A percentile compares a stretch with the other conserved stretches of the same genome.
Evolutionary conservation across 768 basidiomycete species (phyloP).

Genomic region (Trametes meyenii): DNA sequence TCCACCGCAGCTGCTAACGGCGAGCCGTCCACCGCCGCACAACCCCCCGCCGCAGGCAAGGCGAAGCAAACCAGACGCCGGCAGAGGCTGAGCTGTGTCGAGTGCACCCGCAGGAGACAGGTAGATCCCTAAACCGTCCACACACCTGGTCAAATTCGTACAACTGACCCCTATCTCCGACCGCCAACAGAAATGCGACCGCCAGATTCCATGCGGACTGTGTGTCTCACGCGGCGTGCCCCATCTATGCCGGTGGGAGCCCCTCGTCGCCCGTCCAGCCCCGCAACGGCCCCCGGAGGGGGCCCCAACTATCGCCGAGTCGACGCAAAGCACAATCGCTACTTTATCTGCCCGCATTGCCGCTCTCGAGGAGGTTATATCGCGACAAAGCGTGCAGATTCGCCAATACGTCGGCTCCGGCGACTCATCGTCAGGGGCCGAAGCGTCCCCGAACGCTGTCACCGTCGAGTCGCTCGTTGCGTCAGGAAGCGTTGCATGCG

Average conservation of each 20-base stretch:
- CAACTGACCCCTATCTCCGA: constrained; percentile 12
- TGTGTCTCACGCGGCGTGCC: constrained; percentile 35
- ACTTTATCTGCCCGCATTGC: constrained; percentile 30
- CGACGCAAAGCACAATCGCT: constrained; percentile 25
- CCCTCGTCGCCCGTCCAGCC: constrained; percentile 31
- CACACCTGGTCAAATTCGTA: background rate
- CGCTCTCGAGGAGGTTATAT: constrained; percentile 27
- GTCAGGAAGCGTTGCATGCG: background rate
- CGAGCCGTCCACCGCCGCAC: background rate
- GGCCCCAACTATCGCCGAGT: constrained; percentile 7
- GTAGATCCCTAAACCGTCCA: constrained; percentile 32
- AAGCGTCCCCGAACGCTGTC: background rate
- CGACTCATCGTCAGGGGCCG: background rate
- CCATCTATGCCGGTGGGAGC: constrained; percentile 37
- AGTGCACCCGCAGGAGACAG: constrained; percentile 59
- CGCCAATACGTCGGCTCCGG: constrained; percentile 24
- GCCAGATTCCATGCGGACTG: constrained; percentile 34
- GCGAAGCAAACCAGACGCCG: constrained; percentile 55
- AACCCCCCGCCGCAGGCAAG: constrained; percentile 32
- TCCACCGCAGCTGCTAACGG: too few species aligned
- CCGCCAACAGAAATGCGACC: constrained; percentile 49
- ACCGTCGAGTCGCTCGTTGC: constrained; percentile 1
- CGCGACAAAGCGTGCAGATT: constrained; percentile 8
- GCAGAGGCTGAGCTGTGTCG: constrained; percentile 55
- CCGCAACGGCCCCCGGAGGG: constrained; percentile 32